Percentiles rank a stretch among this genome's conserved stretches.
Evolutionary conservation across 2,329 filamentous ascomycete species (phyloP).

Genomic region (Fusarium sp.): DNA sequence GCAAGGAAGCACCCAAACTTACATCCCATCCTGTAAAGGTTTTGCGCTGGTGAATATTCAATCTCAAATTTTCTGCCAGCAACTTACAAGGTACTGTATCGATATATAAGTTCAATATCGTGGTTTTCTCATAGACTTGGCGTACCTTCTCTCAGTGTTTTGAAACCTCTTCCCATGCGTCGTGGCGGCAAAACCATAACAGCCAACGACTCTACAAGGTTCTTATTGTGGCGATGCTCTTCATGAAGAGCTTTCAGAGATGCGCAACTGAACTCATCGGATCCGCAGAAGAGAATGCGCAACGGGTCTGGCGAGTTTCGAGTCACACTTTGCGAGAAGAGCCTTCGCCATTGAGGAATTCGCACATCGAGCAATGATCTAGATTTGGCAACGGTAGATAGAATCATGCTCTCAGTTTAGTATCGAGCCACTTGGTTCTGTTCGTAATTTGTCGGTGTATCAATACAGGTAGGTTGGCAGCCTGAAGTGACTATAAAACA

Average conservation of each 20-base stretch:
- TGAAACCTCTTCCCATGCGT: conserved; percentile 77
- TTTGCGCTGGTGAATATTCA: conserved; percentile 78
- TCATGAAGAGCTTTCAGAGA: conserved; percentile 75
- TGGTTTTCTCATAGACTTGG: not conserved
- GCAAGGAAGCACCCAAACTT: conserved; percentile 43
- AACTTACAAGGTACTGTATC: conserved; percentile 76
- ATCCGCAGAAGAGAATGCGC: conserved; percentile 91
- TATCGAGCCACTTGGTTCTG: not conserved
- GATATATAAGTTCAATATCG: not conserved
- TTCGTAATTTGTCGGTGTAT: not conserved
- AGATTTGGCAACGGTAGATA: conserved; percentile 16
- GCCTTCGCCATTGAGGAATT: conserved; percentile 16
- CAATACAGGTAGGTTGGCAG: not conserved
- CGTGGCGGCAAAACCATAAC: conserved; percentile 87
- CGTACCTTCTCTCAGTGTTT: conserved; percentile 71
- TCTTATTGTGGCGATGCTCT: conserved; percentile 62
- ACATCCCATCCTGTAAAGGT: conserved; percentile 86
- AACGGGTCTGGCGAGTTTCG: conserved; percentile 65
- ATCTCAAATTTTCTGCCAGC: conserved; percentile 68
- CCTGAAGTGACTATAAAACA: not conserved
- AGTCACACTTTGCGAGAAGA: conserved; percentile 28
- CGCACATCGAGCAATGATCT: conserved; percentile 12
- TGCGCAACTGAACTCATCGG: conserved; percentile 86
- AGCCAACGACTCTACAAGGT: conserved; percentile 78
- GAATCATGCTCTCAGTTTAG: conserved; percentile 22